Base-by-base conservation (phyloP, 805 yeast genomes). In the Suhomyces xylopsoci region DNA sequence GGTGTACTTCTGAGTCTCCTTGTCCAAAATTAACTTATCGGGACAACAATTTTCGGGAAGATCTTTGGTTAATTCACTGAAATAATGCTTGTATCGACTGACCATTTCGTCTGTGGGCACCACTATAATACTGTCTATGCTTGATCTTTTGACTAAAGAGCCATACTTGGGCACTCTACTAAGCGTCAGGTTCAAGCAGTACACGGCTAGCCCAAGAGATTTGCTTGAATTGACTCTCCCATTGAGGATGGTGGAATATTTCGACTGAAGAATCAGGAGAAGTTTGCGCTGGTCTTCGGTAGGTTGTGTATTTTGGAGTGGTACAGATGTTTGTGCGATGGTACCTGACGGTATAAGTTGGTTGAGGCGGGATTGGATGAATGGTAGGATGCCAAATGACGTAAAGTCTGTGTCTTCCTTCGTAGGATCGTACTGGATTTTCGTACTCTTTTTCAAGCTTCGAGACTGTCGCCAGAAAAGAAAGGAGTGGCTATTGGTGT, bases 51-150 rank as follows among this genome's bases (percentile, higher is more conserved):
- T 44, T 7, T 41, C 45, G 2, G 68, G 64, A 2, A 66, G 52
- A 3, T 56, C 65, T n/a, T 52, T 30, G 8, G 60, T 51, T 17
- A 68, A 47, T 28, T 24, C 19, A 9, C 28, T 22, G 3, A 57
- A 49, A 47, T 55, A 54, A 1, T 24, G 9, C 20, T 51, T 44
- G 45, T 65, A 68, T 42, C 61, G 54, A 7, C 53, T 53, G 3
- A 67, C 59, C 24, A 62, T 19, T 3, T 51, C 57, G 44, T 59
- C 61, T 7, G 67, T 63, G 5, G 71, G 71, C 5, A 62, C 70
- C 7, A 68, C 32, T 25, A 68, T 57, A 2, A 67, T 30, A 19
- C 63, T 51, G 22, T 66, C 65, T 1, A 58, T 45, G 2, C 52
- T 51, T 2, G 54, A 45, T 3, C 44, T 42, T 15, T 44, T 47